phyloP scores from a whole-genome alignment of 2,329 filamentous ascomycete species.

The Monilinia laxa region DNA sequence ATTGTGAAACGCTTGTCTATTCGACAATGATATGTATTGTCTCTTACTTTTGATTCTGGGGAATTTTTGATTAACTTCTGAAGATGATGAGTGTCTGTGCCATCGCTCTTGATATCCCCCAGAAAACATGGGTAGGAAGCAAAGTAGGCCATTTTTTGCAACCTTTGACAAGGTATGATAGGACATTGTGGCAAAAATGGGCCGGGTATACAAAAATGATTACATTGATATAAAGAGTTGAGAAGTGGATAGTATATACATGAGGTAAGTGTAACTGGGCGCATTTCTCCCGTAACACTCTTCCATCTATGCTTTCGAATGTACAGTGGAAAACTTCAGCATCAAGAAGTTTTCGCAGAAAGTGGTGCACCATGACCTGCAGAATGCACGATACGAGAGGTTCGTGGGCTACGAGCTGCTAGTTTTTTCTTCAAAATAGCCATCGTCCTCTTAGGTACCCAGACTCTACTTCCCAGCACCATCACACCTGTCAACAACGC shows the following conservation, averaged over 20 bases:
- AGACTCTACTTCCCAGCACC: slow-evolving; percentile 74
- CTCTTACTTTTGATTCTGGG: not conserved
- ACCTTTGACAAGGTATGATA: too few species aligned
- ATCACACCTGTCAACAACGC: slow-evolving; percentile 80
- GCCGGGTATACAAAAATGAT: not conserved
- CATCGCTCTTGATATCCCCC: too few species aligned
- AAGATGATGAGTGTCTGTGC: too few species aligned
- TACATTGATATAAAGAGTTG: slow-evolving; percentile 14
- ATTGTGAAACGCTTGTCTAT: not conserved
- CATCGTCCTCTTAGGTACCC: slow-evolving; percentile 66
- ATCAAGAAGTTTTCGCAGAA: not conserved
- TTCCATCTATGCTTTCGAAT: not conserved
- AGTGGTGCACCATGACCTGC: not conserved
- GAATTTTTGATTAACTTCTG: too few species aligned
- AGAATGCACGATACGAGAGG: slow-evolving; percentile 13
- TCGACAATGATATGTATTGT: not conserved
- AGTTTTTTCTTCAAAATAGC: slow-evolving; percentile 52
- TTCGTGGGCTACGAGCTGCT: slow-evolving; percentile 19
- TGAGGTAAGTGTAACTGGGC: slow-evolving; percentile 4
- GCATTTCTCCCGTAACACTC: not conserved
- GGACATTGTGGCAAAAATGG: not conserved
- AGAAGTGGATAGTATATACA: slow-evolving; percentile 9
- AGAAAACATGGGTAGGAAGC: too few species aligned
- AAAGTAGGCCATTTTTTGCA: too few species aligned
- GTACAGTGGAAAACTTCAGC: not conserved